These are phyloP conservation scores for Nicotiana otophora DNA, from an alignment of 257 asterid genomes.

Conservation along the genomic window DNA sequence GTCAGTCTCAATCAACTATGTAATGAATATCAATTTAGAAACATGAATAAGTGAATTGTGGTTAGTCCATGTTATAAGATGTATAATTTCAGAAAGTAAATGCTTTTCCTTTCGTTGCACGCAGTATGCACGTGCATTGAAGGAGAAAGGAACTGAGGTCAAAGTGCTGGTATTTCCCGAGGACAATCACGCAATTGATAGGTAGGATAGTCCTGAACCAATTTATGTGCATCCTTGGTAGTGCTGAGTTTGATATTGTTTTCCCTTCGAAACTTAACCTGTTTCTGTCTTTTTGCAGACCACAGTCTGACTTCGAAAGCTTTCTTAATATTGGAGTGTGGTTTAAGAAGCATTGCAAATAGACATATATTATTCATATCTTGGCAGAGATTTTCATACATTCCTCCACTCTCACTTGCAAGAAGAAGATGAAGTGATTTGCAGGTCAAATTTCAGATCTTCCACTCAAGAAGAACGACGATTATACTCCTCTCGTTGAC, in stretches of 20 bases:
- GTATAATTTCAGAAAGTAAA: not conserved
- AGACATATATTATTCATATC: not conserved
- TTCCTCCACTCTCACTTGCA: not conserved
- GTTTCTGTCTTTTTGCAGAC: constrained; percentile 47
- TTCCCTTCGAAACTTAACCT: not conserved
- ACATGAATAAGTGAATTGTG: not conserved
- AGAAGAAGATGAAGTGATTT: not conserved
- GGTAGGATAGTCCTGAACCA: constrained; percentile 29
- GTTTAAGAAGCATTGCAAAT: constrained; percentile 79
- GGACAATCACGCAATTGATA: constrained; percentile 66
- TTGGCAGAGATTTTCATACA: not conserved
- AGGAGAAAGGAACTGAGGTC: constrained; percentile 68
- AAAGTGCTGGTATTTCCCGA: constrained; percentile 81
- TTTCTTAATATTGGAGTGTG: constrained; percentile 74
- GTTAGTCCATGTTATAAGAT: not conserved
- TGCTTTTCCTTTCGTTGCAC: not conserved
- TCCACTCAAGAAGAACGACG: not conserved
- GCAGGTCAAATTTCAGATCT: not conserved
- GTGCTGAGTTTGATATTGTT: not conserved
- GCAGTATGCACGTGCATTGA: constrained; percentile 78
- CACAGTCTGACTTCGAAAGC: constrained; percentile 87
- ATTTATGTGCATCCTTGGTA: not conserved
- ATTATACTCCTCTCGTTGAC: not conserved
- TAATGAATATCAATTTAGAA: not conserved
- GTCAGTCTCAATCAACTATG: no score